phyloP scores from a whole-genome alignment of 116 monocot genomes.

The Posidonia oceanica region DNA sequence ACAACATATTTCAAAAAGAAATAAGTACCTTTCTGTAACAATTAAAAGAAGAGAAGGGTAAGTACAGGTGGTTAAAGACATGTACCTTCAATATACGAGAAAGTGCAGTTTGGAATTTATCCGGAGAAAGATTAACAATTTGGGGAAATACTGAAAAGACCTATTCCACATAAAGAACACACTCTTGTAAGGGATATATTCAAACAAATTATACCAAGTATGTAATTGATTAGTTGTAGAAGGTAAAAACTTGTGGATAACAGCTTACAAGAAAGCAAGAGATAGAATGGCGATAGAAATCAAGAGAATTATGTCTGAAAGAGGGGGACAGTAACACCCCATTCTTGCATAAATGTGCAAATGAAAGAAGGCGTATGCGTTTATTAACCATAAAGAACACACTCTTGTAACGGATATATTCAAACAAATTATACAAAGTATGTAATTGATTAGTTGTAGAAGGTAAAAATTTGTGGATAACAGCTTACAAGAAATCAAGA shows the following conservation, averaged over 20 bases:
- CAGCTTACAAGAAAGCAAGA: too few relatives aligned
- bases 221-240: too few relatives aligned
- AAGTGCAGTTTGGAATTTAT: slow-evolving; percentile 70
- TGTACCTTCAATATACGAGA: slow-evolving; percentile 61
- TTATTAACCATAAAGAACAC: slow-evolving; percentile 4
- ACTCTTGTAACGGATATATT: slow-evolving; percentile 2
- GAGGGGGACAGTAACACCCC: too few relatives aligned
- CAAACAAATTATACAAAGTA: not conserved
- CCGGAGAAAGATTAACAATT: slow-evolving; percentile 71
- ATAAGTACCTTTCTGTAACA: not conserved
- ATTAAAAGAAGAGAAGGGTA: not conserved
- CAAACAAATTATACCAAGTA: not conserved
- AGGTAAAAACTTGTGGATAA: too few relatives aligned
- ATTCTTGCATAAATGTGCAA: too few relatives aligned
- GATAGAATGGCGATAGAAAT: too few relatives aligned
- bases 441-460: too few relatives aligned
- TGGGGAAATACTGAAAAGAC: slow-evolving; percentile 58
- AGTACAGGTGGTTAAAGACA: not conserved
- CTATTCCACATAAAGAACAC: slow-evolving; percentile 19
- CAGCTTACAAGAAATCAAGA: too few relatives aligned
- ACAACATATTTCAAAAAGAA: not conserved
- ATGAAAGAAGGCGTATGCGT: too few relatives aligned
- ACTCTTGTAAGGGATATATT: slow-evolving; percentile 4
- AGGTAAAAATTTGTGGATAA: too few relatives aligned
- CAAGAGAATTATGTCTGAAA: too few relatives aligned